phyloP scores from a whole-genome alignment of 345 rosid genomes.

The Populus simonii region DNA sequence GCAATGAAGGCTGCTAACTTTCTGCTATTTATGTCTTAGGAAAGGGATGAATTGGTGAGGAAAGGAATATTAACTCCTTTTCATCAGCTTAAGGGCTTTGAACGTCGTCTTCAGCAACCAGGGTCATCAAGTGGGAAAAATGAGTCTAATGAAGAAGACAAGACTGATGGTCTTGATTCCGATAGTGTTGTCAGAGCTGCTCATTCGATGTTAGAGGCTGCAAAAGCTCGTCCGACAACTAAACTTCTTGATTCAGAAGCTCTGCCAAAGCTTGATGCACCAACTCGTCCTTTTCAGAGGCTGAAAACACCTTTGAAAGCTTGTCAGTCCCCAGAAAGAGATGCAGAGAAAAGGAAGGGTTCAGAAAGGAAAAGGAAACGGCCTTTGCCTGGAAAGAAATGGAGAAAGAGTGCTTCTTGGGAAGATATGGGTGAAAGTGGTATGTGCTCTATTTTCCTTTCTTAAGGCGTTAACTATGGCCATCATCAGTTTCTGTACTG shows the following conservation, averaged over 20 bases:
- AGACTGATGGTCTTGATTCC: slow-evolving; percentile 42
- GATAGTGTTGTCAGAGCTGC: slow-evolving; percentile 58
- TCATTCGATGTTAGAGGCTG: slow-evolving; percentile 57
- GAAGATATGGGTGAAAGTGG: slow-evolving; percentile 66
- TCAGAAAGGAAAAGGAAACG: slow-evolving; percentile 53
- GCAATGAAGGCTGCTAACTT: slow-evolving; percentile 16
- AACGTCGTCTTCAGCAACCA: slow-evolving; percentile 73
- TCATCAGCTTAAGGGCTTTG: slow-evolving; percentile 89
- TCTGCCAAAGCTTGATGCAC: slow-evolving; percentile 80
- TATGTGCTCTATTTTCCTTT: slow-evolving; percentile 31
- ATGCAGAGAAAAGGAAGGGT: slow-evolving; percentile 39
- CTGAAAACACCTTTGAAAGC: slow-evolving; percentile 49
- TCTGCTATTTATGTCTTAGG: slow-evolving; percentile 47
- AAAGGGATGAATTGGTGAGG: slow-evolving; percentile 93
- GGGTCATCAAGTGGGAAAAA: slow-evolving; percentile 39
- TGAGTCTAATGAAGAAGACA: slow-evolving; percentile 41
- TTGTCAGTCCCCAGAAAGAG: slow-evolving; percentile 44
- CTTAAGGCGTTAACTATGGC: slow-evolving; percentile 12
- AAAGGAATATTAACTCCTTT: slow-evolving; percentile 96
- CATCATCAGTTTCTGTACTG: background rate
- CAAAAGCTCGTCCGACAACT: slow-evolving; percentile 79
- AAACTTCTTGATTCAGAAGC: slow-evolving; percentile 71
- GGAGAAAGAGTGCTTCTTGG: slow-evolving; percentile 61
- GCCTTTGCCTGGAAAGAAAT: slow-evolving; percentile 84
- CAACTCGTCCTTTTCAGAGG: slow-evolving; percentile 73